Percentiles rank a stretch among this genome's conserved stretches.
Evolutionary conservation across 495 filamentous ascomycete genomes (phyloP).

Genomic region (Rostrohypoxylon terebratum): DNA sequence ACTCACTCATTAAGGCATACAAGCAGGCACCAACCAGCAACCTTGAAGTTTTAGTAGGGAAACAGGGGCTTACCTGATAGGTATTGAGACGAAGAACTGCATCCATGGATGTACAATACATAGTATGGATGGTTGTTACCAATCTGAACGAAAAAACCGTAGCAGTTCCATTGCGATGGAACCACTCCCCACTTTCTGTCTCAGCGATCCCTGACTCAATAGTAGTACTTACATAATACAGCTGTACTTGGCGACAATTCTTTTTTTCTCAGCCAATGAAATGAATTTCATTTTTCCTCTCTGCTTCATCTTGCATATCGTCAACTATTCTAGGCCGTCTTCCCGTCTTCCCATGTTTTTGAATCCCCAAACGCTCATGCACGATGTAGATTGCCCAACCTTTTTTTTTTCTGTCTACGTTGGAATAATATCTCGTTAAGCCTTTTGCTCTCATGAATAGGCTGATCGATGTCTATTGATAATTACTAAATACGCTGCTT

Average conservation of each 20-base stretch:
- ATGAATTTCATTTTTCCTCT: constrained; percentile 14
- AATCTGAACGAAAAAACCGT: background rate
- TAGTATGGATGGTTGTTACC: background rate
- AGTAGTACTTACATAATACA: no score
- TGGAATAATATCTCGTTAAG: constrained; percentile 6
- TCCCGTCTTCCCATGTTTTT: background rate
- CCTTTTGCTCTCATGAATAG: constrained; percentile 1
- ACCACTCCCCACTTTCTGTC: constrained; percentile 13
- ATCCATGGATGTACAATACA: no score
- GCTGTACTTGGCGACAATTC: background rate
- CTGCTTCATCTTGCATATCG: constrained; percentile 30
- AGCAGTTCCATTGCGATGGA: constrained; percentile 14
- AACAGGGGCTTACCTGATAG: background rate
- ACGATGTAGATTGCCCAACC: constrained; percentile 23
- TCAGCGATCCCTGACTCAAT: constrained; percentile 11
- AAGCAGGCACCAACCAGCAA: no score
- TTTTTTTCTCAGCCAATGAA: constrained; percentile 29
- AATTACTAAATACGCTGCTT: background rate
- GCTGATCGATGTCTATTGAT: background rate
- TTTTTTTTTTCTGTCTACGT: constrained; percentile 18
- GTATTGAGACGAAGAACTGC: no score
- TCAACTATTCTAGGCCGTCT: constrained; percentile 11
- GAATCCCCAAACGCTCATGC: constrained; percentile 20
- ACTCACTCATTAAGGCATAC: background rate
- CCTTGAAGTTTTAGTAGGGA: no score